Conservation (phyloP, 257 asterid genomes). For the Petunia secreta region DNA sequence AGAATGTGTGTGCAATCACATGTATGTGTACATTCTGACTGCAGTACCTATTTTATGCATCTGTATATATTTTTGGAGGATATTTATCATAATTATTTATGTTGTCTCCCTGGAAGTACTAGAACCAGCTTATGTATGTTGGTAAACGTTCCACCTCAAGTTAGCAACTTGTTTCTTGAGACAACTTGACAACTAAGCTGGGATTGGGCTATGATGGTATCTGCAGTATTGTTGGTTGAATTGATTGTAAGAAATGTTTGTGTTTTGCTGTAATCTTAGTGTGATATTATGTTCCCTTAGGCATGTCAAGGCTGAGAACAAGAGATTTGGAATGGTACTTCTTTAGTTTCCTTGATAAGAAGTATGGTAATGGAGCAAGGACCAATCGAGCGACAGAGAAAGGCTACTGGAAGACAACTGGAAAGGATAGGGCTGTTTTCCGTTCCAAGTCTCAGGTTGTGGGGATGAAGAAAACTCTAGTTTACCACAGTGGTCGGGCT, state of each 20-base stretch:
- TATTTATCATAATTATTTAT: neutral
- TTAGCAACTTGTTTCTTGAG: too few species aligned
- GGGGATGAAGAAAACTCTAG: slow-evolving; percentile 97
- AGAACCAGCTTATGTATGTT: neutral
- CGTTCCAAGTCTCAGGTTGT: slow-evolving; percentile 58
- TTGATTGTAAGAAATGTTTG: neutral
- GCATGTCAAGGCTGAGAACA: slow-evolving; percentile 67
- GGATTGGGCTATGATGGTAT: neutral
- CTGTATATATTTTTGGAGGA: neutral
- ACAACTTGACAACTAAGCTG: neutral
- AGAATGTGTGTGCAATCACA: neutral
- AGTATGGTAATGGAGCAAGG: slow-evolving; percentile 87
- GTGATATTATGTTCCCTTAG: slow-evolving; percentile 40
- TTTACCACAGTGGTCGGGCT: slow-evolving; percentile 90
- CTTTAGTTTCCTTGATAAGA: slow-evolving; percentile 84
- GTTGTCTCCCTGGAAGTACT: neutral
- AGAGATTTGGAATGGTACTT: slow-evolving; percentile 95
- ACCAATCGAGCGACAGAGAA: slow-evolving; percentile 88
- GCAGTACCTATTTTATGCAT: neutral
- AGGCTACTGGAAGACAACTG: slow-evolving; percentile 99
- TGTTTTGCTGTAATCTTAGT: neutral
- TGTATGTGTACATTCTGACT: neutral
- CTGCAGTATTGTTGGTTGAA: neutral
- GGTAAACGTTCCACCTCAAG: too few species aligned
- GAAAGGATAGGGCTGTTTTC: slow-evolving; percentile 84